phyloP scores from a whole-genome alignment of 257 asterid genomes.

The Plantago ovata region DNA sequence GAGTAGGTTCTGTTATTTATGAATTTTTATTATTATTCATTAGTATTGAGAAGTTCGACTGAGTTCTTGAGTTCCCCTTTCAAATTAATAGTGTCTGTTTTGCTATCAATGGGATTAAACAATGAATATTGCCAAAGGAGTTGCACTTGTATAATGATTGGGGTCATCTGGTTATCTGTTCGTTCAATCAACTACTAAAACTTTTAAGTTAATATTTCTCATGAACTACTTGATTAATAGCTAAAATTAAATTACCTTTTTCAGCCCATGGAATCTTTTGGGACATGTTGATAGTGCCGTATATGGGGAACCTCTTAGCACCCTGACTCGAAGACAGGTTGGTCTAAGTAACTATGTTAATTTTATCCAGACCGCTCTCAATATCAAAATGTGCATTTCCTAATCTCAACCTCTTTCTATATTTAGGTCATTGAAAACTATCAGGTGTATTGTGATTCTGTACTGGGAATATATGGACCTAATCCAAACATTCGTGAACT shows the following conservation, averaged over 20 bases:
- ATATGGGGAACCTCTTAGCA: conserved; percentile 66
- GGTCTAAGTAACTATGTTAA: conserved; percentile 15
- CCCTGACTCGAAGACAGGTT: conserved; percentile 83
- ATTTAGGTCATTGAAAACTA: conserved; percentile 77
- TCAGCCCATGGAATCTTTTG: conserved; percentile 85
- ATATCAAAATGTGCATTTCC: conserved; percentile 1
- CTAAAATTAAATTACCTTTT: conserved; percentile 15
- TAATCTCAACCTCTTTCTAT: conserved; percentile 10
- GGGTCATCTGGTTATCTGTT: too few relatives aligned
- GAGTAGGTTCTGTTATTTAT: too few relatives aligned
- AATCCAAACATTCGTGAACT: conserved; percentile 70
- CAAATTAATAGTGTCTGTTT: too few relatives aligned
- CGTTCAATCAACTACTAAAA: neutral
- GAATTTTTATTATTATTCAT: too few relatives aligned
- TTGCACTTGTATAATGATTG: too few relatives aligned
- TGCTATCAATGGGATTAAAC: too few relatives aligned
- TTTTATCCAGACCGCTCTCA: conserved; percentile 1
- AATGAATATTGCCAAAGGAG: too few relatives aligned
- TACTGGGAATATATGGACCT: conserved; percentile 51
- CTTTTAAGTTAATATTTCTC: neutral
- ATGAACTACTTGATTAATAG: neutral
- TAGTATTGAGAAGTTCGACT: too few relatives aligned
- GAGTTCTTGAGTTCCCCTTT: too few relatives aligned
- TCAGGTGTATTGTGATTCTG: conserved; percentile 72
- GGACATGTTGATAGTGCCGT: conserved; percentile 79